phyloP scores from a whole-genome alignment of 139 green algal species.

The Coelastrella sp. region DNA sequence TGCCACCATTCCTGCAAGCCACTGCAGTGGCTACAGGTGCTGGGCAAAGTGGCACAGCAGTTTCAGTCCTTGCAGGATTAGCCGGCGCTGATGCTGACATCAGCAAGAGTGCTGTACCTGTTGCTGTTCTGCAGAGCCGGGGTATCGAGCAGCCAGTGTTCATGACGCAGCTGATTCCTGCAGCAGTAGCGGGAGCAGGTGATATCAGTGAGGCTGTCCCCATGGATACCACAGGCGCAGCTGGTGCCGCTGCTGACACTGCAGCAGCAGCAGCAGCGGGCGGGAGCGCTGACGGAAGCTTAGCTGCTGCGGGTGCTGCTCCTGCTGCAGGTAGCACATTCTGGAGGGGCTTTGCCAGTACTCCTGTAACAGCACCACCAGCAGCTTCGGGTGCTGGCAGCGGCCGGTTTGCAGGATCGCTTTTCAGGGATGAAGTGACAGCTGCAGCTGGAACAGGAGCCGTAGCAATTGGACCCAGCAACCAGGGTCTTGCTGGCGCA shows the following conservation, averaged over 20 bases:
- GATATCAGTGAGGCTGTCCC: neutral
- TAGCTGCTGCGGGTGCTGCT: neutral
- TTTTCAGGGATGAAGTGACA: constrained; percentile 19
- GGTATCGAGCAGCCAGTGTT: constrained; percentile 19
- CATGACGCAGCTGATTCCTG: constrained; percentile 18
- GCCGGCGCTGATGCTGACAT: neutral
- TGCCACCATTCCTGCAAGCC: constrained; percentile 8
- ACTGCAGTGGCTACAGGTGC: neutral
- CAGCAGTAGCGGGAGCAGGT: neutral
- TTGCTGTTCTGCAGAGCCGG: neutral
- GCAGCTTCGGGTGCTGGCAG: neutral
- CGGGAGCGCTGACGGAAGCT: neutral
- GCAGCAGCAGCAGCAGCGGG: neutral
- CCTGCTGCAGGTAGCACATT: neutral
- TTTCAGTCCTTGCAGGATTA: neutral
- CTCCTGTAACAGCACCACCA: neutral
- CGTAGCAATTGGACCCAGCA: neutral
- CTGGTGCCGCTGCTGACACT: neutral
- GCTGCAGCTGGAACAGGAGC: constrained; percentile 17
- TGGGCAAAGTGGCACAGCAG: neutral
- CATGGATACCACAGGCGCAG: neutral
- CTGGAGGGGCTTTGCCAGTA: neutral
- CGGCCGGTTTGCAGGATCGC: neutral
- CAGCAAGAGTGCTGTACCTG: neutral
- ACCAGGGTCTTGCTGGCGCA: neutral